phyloP scores from a whole-genome alignment of 345 rosid species.

The Sonneratia alba region DNA sequence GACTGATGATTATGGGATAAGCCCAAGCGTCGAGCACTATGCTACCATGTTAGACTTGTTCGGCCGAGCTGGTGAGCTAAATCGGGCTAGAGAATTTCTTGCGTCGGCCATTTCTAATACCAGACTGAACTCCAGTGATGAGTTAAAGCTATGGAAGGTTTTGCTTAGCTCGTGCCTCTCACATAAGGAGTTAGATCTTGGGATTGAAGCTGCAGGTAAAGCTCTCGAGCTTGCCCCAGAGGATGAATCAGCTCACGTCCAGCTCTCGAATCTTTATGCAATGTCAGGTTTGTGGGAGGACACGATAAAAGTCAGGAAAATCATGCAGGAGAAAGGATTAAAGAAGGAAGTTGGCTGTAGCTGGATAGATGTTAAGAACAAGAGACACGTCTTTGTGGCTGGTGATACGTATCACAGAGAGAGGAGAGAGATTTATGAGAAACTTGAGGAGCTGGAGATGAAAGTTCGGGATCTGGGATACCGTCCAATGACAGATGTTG shows the following conservation, averaged over 20 bases:
- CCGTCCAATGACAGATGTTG: background rate
- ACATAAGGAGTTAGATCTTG: background rate
- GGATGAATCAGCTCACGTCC: background rate
- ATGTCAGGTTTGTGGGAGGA: background rate
- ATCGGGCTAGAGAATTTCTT: conserved; percentile 1
- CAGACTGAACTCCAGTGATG: background rate
- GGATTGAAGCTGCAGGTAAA: background rate
- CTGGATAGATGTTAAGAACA: conserved; percentile 3
- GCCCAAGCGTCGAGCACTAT: conserved; percentile 14
- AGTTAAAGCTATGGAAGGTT: background rate
- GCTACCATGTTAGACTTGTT: background rate
- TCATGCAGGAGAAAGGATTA: background rate
- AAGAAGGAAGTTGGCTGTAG: conserved; percentile 3
- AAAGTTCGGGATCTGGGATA: conserved; percentile 3
- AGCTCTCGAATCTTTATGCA: conserved; percentile 1
- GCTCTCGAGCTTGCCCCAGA: background rate
- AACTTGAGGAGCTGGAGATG: background rate
- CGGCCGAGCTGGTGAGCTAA: background rate
- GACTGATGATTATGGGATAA: conserved; percentile 7
- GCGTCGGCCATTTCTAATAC: background rate
- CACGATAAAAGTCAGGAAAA: background rate
- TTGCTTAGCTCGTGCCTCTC: background rate
- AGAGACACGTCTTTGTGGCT: background rate
- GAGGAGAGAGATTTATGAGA: background rate
- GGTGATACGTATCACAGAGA: background rate